Evolutionary conservation across 2,329 filamentous ascomycete genomes (phyloP), one percentile per base, ranked within the genome.

Genomic region (Penicillium oxalicum): DNA sequence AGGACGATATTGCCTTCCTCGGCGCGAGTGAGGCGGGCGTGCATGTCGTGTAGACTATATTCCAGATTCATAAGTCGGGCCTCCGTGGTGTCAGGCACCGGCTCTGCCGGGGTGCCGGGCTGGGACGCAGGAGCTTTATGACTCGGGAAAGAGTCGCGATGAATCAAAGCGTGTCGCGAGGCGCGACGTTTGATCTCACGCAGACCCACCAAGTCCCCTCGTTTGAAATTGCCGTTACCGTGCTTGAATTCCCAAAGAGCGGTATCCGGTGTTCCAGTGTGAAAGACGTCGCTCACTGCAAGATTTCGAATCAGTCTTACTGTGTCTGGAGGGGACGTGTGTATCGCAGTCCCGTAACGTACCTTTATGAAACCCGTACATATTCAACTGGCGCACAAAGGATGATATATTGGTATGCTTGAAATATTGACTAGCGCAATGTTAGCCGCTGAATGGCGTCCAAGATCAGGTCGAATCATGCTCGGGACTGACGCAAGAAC

Each of bases 321-420:
- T 25, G 45, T 45, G 39, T 44, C 40, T 9, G 29, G 18, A 40
- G 42, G 6, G 18, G 18, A 18, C 18, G 18, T 18, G 34, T 45
- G 11, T 12, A 26, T 35, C n/a, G 42, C 13, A 40, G 26, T 8
- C 29, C 29, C 29, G 7, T 25, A 47, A 57, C 67, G 43, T 70
- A 94, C 91, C 91, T 87, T 98, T 98, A 68, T 98, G 93, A 70
- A 98, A 98, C 5, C 93, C 93, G 61, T 98, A 98, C 93, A 98
- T 98, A 67, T 98, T 98, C 44, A 98, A 74, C 72, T 98, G 93
- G 42, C 93, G 83, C 43, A 98, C 93, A 68, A 98, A 98, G 1
- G 93, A 97, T 9, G 93, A 97, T 52, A 97, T 95, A 65, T 98
- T 98, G 59, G 91, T 98, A 68, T 98, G 93, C 65, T 98, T 98